Evolutionary conservation across 257 asterid species (phyloP), one percentile per base, ranked within the genome.

Genomic region (Nicotiana noctiflora): DNA sequence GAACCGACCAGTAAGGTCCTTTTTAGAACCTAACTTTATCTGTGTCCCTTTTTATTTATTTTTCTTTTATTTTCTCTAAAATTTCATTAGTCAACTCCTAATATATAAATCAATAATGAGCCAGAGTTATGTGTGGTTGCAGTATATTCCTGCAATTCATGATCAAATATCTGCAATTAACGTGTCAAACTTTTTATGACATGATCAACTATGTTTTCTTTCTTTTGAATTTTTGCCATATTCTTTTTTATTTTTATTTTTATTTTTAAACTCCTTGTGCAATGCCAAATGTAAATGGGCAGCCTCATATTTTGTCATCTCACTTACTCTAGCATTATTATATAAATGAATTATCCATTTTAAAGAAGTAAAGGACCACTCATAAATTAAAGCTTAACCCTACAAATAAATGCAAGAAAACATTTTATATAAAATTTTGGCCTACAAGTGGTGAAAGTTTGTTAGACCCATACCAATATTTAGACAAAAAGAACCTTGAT

Each of bases 51-150:
- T 46, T 21, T 3, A 37, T 60, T 8, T 11, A 3, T 40, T 6
- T 18, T 2, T 19, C 27, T 14, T 68, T 34, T 21, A 13, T 19
- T n/a, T 17, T 5, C 2, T 19, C 17, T 27, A 74, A 74, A 49
- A 4, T 2, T 25, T 66, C 57, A 37, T 15, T 37, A 57, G 85
- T 77, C 85, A 82, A 67, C 79, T 40, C 82, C 80, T 40, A 82
- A 57, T 23, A 81, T 10, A 56, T 21, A 67, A 83, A 25, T 34
- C 11, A n/a, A 44, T 25, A 62, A 14, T 25, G 40, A 60, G 72
- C 6, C 34, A 52, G 19, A 57, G 21, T 40, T 77, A 14, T 79
- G 82, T 79, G 31, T 13, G 49, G 19, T 57, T 5, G 55, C 44
- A 37, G 21, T 60, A 25, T 57, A 78, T 44, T 31, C 62, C 25